Percentiles rank a stretch among this genome's conserved stretches.
These are phyloP conservation scores for Verticillium dahliae DNA, from an alignment of 2,329 filamentous ascomycete genomes.

Conservation along the genomic window DNA sequence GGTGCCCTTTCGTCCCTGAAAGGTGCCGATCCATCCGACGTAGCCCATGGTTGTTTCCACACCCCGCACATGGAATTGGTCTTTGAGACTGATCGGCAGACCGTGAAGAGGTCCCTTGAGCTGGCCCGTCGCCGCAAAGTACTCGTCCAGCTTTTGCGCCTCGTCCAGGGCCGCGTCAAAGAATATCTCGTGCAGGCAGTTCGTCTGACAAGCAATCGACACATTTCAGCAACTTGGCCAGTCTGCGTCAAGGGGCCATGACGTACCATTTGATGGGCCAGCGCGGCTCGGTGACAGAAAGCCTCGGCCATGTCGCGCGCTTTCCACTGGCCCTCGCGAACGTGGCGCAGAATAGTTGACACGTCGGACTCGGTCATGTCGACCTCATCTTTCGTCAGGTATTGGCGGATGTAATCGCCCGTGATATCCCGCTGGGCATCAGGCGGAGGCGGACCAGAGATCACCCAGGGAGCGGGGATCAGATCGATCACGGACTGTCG, in stretches of 20 bases:
- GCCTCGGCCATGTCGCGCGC: slow-evolving; percentile 1
- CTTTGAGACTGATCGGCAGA: slow-evolving; percentile 61
- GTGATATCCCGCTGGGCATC: too few relatives aligned
- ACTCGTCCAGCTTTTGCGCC: slow-evolving; percentile 42
- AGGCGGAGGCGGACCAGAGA: too few relatives aligned
- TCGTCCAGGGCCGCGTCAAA: slow-evolving; percentile 44
- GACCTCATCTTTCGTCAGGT: too few relatives aligned
- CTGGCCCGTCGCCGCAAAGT: slow-evolving; percentile 37
- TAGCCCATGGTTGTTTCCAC: slow-evolving; percentile 39
- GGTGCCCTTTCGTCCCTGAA: not conserved
- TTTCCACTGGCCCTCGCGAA: too few relatives aligned
- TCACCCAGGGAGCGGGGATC: too few relatives aligned
- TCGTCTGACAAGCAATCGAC: slow-evolving; percentile 19
- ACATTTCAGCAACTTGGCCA: not conserved
- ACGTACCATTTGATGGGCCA: slow-evolving; percentile 51
- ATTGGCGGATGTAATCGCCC: too few relatives aligned
- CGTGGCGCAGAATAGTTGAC: too few relatives aligned
- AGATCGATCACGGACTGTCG: too few relatives aligned
- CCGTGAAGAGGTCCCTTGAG: slow-evolving; percentile 58
- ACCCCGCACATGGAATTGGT: slow-evolving; percentile 57
- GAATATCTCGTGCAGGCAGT: slow-evolving; percentile 46
- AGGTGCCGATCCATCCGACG: slow-evolving; percentile 5
- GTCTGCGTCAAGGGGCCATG: not conserved
- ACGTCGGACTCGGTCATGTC: too few relatives aligned
- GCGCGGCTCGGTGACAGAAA: slow-evolving; percentile 11